Percentiles rank a stretch among this genome's conserved stretches.
These are phyloP conservation scores for Exophiala viscosa DNA, from an alignment of 2,329 filamentous ascomycete genomes.

Conservation along the genomic window DNA sequence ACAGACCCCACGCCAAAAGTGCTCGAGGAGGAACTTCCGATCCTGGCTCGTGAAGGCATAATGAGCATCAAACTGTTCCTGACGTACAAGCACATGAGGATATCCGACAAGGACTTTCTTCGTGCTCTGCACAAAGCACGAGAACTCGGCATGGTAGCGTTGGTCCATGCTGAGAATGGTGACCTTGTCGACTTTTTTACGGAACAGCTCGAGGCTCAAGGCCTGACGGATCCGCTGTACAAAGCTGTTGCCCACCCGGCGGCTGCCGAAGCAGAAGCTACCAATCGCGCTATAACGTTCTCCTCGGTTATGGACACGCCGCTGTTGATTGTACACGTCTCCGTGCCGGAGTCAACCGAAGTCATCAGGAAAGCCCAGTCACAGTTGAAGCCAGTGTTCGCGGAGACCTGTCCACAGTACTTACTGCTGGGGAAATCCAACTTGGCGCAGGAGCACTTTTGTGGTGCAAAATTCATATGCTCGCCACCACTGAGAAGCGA, in stretches of 20 bases:
- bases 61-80: constrained; percentile 47
- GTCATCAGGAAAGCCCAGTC: constrained; percentile 51
- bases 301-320: constrained; percentile 50
- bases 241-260: constrained; percentile 41
- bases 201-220: constrained; percentile 12
- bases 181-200: constrained; percentile 39
- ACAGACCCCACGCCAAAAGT: constrained; percentile 31
- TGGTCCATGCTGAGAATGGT: constrained; percentile 47
- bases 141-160: constrained; percentile 41
- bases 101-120: constrained; percentile 41
- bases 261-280: constrained; percentile 43
- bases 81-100: constrained; percentile 43
- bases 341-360: constrained; percentile 35
- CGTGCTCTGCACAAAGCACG: constrained; percentile 41
- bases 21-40: constrained; percentile 38
- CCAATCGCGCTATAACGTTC: constrained; percentile 49
- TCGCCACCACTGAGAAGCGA: constrained; percentile 49
- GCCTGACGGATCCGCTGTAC: constrained; percentile 33
- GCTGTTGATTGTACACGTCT: constrained; percentile 50
- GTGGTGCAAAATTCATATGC: constrained; percentile 54
- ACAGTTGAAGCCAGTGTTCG: constrained; percentile 51
- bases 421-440: constrained; percentile 49
- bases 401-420: constrained; percentile 58
- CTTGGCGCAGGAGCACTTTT: constrained; percentile 33
- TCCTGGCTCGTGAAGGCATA: constrained; percentile 38